phyloP scores from a whole-genome alignment of 495 filamentous ascomycete species.

The Massariosphaeria phaeospora region DNA sequence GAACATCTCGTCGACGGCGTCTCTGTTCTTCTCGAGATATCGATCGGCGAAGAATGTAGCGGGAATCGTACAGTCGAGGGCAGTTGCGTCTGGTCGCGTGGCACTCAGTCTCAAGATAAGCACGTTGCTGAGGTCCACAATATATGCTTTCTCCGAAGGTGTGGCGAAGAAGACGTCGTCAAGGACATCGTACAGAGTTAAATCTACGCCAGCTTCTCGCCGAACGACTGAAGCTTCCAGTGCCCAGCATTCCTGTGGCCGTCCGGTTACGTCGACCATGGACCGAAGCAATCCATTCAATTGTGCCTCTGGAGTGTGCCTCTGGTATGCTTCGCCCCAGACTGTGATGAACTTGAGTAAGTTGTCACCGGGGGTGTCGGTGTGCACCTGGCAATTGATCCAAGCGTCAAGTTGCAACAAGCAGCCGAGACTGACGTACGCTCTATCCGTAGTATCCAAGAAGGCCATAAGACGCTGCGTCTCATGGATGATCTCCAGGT shows the following conservation, averaged over 20 bases:
- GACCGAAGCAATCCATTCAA: constrained; percentile 3
- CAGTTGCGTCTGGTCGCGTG: constrained; percentile 43
- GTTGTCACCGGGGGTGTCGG: constrained; percentile 22
- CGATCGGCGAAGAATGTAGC: constrained; percentile 71
- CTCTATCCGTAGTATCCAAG: constrained; percentile 67
- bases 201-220: constrained; percentile 26
- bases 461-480: constrained; percentile 83
- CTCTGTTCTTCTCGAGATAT: constrained; percentile 58
- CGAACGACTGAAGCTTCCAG: constrained; percentile 41
- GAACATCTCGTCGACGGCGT: constrained; percentile 9
- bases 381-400: background rate
- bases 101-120: constrained; percentile 57
- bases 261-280: constrained; percentile 33
- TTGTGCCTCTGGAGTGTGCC: background rate
- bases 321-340: constrained; percentile 17
- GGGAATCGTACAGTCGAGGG: constrained; percentile 61
- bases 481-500: constrained; percentile 48
- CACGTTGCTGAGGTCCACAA: constrained; percentile 61
- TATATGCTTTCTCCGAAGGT: constrained; percentile 47
- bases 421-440: constrained; percentile 63
- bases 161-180: constrained; percentile 60
- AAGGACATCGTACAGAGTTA: constrained; percentile 66
- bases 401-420: constrained; percentile 44
- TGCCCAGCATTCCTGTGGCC: constrained; percentile 44
- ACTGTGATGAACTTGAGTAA: constrained; percentile 23